phyloP scores from a whole-genome alignment of 1,139 yeast species.

The Suhomyces chickasaworum region DNA sequence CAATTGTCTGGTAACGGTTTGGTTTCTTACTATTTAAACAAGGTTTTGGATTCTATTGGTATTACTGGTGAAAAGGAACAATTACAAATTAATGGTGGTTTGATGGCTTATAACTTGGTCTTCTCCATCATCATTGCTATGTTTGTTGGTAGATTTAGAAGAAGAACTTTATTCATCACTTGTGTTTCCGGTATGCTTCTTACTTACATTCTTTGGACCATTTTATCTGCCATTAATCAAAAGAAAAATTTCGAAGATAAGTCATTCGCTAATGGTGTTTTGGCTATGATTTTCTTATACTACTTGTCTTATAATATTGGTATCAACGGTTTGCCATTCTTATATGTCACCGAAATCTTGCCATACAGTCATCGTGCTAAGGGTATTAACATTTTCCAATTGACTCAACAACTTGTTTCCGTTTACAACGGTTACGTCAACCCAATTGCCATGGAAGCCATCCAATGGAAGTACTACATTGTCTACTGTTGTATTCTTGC shows the following conservation, averaged over 20 bases:
- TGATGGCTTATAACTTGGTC: slow-evolving; percentile 46
- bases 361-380: slow-evolving; percentile 50
- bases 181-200: slow-evolving; percentile 40
- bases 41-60: slow-evolving; percentile 52
- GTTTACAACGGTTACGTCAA: slow-evolving; percentile 51
- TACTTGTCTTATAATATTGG: slow-evolving; percentile 41
- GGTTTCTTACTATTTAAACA: slow-evolving; percentile 52
- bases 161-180: slow-evolving; percentile 49
- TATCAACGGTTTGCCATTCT: slow-evolving; percentile 42
- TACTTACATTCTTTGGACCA: slow-evolving; percentile 42
- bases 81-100: slow-evolving; percentile 48
- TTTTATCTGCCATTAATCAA: slow-evolving; percentile 40
- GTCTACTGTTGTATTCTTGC: slow-evolving; percentile 48
- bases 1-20: slow-evolving; percentile 57
- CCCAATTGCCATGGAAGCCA: slow-evolving; percentile 61
- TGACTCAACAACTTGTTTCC: slow-evolving; percentile 31
- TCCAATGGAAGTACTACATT: slow-evolving; percentile 62
- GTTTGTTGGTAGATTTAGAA: slow-evolving; percentile 33
- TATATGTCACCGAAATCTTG: slow-evolving; percentile 45
- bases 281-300: slow-evolving; percentile 49
- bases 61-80: slow-evolving; percentile 46
- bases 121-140: slow-evolving; percentile 35
- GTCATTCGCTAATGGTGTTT: slow-evolving; percentile 44
- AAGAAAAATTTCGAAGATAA: slow-evolving; percentile 36
- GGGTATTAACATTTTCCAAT: slow-evolving; percentile 38